phyloP scores from a whole-genome alignment of 2,329 filamentous ascomycete species.

The Sclerotinia trifoliorum region DNA sequence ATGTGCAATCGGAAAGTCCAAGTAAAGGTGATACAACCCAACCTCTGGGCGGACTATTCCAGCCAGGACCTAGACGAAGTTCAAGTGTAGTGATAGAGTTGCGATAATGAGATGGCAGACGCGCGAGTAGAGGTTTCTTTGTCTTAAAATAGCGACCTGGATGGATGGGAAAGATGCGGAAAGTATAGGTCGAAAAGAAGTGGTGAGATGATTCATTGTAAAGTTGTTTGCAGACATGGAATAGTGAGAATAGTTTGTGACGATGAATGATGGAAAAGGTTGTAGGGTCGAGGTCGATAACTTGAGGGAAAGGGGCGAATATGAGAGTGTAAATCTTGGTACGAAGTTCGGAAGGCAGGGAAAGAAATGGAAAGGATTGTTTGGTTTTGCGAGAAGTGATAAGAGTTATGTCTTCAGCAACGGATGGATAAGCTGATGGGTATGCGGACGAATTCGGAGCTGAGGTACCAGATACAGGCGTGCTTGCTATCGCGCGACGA shows the following conservation, averaged over 20 bases:
- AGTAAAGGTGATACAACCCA: slow-evolving; percentile 68
- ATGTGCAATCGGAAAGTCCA: slow-evolving; percentile 61
- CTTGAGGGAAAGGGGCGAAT: slow-evolving; percentile 52
- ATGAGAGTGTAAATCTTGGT: slow-evolving; percentile 65
- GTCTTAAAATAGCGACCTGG: slow-evolving; percentile 68
- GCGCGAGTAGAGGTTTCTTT: slow-evolving; percentile 68
- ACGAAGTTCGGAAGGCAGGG: slow-evolving; percentile 67
- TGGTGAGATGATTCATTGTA: slow-evolving; percentile 62
- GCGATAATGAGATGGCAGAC: slow-evolving; percentile 61
- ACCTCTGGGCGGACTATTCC: slow-evolving; percentile 65
- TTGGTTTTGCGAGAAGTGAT: slow-evolving; percentile 14
- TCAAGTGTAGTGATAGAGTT: slow-evolving; percentile 62
- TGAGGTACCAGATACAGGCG: slow-evolving; percentile 20
- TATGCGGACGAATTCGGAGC: slow-evolving; percentile 29
- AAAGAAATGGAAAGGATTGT: slow-evolving; percentile 60
- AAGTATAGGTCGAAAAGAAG: slow-evolving; percentile 62
- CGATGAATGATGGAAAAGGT: slow-evolving; percentile 63
- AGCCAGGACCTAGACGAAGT: slow-evolving; percentile 70
- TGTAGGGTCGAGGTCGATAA: slow-evolving; percentile 65
- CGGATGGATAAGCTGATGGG: slow-evolving; percentile 35
- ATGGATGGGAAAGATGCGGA: slow-evolving; percentile 66
- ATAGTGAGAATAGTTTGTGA: slow-evolving; percentile 52
- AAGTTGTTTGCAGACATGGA: slow-evolving; percentile 60
- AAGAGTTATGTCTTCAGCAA: slow-evolving; percentile 33
- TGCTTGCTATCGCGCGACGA: slow-evolving; percentile 3